phyloP scores from a whole-genome alignment of 495 filamentous ascomycete genomes.

The Cenococcum geophilum region DNA sequence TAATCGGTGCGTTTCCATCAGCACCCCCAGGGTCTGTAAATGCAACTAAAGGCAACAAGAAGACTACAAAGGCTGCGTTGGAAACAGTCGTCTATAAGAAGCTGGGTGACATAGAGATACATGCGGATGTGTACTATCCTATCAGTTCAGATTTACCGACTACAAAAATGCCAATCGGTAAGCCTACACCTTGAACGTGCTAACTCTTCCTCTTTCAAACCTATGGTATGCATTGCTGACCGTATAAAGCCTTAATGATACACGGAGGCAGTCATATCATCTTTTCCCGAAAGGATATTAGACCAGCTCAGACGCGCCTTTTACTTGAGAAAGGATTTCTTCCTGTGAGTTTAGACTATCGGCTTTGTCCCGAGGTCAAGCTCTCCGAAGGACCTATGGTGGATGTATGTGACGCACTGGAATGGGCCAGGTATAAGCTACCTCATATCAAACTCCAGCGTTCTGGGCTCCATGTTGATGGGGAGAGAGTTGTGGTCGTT shows the following conservation, averaged over 20 bases:
- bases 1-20: not conserved
- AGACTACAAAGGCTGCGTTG: not conserved
- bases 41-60: no score
- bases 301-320: conserved; percentile 39
- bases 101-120: conserved; percentile 29
- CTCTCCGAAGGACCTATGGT: conserved; percentile 47
- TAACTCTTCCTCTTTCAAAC: not conserved
- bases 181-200: no score
- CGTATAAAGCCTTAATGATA: conserved; percentile 48
- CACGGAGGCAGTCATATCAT: conserved; percentile 52
- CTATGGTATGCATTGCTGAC: not conserved
- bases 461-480: conserved; percentile 37
- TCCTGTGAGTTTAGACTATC: conserved; percentile 51
- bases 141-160: not conserved
- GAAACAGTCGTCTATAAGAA: not conserved
- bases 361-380: conserved; percentile 50
- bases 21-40: not conserved
- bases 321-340: conserved; percentile 44
- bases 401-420: conserved; percentile 45
- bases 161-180: conserved; percentile 3
- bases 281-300: conserved; percentile 44
- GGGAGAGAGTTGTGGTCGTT: conserved; percentile 42
- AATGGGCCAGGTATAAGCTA: conserved; percentile 43
- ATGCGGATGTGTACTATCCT: conserved; percentile 47
- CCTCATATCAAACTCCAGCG: conserved; percentile 34